These are phyloP conservation scores for Firmiana major DNA, from an alignment of 345 rosid species.

Conservation along the genomic window DNA sequence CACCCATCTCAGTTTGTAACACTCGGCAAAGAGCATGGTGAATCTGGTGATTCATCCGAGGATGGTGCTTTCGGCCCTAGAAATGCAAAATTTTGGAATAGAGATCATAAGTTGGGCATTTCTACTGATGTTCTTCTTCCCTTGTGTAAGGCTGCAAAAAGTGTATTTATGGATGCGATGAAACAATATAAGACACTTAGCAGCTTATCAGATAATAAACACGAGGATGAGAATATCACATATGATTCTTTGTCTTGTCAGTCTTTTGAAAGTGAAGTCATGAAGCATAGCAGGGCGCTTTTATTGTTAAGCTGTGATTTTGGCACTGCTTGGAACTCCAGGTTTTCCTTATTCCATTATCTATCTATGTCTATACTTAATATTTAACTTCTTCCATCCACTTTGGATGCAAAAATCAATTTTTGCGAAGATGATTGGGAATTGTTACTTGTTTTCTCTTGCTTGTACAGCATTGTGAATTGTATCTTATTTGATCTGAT, in stretches of 20 bases:
- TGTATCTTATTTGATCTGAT: neutral
- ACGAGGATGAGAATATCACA: conserved; percentile 9
- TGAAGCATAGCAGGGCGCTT: conserved; percentile 75
- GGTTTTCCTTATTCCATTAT: conserved; percentile 36
- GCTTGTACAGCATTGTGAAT: neutral
- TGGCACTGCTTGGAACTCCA: conserved; percentile 86
- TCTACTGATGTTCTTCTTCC: conserved; percentile 55
- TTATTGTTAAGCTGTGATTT: conserved; percentile 81
- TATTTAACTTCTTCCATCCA: neutral
- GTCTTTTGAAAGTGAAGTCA: conserved; percentile 38
- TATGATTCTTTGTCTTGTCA: conserved; percentile 9
- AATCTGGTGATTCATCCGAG: conserved; percentile 16
- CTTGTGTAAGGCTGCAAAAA: conserved; percentile 56
- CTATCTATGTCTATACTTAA: neutral
- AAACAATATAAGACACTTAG: conserved; percentile 32
- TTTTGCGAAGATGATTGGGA: neutral
- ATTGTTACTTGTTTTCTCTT: neutral
- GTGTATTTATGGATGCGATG: conserved; percentile 43
- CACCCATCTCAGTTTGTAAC: conserved; percentile 77
- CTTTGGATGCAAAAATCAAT: neutral
- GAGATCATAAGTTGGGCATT: conserved; percentile 80
- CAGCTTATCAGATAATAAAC: conserved; percentile 3
- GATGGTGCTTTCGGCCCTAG: conserved; percentile 12
- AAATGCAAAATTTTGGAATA: conserved; percentile 49
- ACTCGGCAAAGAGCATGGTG: conserved; percentile 37